Percentiles rank a stretch among this genome's conserved stretches.
These are phyloP conservation scores for Diaporthe amygdali DNA, from an alignment of 2,329 filamentous ascomycete species.

Conservation along the genomic window DNA sequence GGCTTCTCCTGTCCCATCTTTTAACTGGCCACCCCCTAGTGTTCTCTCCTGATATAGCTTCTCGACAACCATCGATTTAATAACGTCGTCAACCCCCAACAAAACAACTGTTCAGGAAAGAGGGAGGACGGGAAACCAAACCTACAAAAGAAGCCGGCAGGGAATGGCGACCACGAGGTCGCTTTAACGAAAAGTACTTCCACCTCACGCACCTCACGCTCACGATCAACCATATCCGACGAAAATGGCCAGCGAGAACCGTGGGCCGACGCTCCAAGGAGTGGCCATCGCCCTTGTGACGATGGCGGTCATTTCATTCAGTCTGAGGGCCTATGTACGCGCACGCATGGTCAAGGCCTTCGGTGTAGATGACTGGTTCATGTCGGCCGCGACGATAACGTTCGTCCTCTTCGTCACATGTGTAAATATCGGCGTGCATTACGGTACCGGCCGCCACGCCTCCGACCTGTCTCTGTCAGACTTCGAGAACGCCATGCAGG, in stretches of 20 bases:
- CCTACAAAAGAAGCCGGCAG: not conserved
- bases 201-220: not conserved
- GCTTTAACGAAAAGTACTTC: not conserved
- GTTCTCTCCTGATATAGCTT: slow-evolving; percentile 8
- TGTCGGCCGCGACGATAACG: slow-evolving; percentile 38
- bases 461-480: slow-evolving; percentile 35
- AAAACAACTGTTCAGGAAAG: not conserved
- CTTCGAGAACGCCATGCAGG: slow-evolving; percentile 40
- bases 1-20: not conserved
- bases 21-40: slow-evolving; percentile 9
- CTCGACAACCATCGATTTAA: not conserved
- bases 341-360: slow-evolving; percentile 42
- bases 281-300: slow-evolving; percentile 37
- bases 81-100: not conserved
- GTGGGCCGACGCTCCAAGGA: slow-evolving; percentile 39
- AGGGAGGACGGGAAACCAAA: not conserved
- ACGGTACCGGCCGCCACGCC: slow-evolving; percentile 47
- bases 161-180: slow-evolving; percentile 16
- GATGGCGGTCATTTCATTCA: slow-evolving; percentile 33
- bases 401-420: slow-evolving; percentile 43
- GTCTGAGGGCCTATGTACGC: slow-evolving; percentile 42
- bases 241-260: slow-evolving; percentile 31
- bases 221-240: not conserved
- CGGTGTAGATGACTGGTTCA: slow-evolving; percentile 45
- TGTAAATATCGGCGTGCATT: slow-evolving; percentile 40